phyloP scores from a whole-genome alignment of 805 yeast genomes.

The Novakomyces olei region DNA sequence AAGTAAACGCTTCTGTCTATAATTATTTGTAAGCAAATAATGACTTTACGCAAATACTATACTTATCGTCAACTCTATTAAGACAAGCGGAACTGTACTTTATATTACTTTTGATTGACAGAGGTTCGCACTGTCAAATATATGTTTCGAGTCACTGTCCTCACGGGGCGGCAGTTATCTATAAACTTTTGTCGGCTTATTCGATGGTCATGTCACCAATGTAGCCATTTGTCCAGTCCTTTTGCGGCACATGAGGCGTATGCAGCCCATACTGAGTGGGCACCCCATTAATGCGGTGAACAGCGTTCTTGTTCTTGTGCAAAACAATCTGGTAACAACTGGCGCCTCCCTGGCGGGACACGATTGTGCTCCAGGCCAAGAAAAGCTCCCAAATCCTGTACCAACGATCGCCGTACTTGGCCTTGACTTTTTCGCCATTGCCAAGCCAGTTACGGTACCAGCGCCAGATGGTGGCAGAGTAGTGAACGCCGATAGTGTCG shows the following conservation, averaged over 20 bases:
- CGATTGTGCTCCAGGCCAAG: constrained; percentile 59
- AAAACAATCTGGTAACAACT: constrained; percentile 76
- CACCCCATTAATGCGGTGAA: constrained; percentile 61
- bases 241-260: not conserved
- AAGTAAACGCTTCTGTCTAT: too few relatives aligned
- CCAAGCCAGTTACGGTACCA: constrained; percentile 91
- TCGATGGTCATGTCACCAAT: too few relatives aligned
- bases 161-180: too few relatives aligned
- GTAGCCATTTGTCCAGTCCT: too few relatives aligned
- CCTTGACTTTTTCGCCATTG: constrained; percentile 50
- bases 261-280: constrained; percentile 53
- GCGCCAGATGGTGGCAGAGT: constrained; percentile 75
- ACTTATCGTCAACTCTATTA: too few relatives aligned
- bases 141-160: too few relatives aligned
- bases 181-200: too few relatives aligned
- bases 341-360: constrained; percentile 83
- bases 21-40: too few relatives aligned
- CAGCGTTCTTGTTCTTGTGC: constrained; percentile 71
- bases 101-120: too few relatives aligned
- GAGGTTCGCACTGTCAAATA: too few relatives aligned
- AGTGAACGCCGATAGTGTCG: constrained; percentile 82
- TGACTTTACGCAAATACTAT: too few relatives aligned
- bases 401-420: constrained; percentile 77
- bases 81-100: too few relatives aligned
- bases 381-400: constrained; percentile 84